Conservation (phyloP, 345 rosid species). For the Abelmoschus esculentus region DNA sequence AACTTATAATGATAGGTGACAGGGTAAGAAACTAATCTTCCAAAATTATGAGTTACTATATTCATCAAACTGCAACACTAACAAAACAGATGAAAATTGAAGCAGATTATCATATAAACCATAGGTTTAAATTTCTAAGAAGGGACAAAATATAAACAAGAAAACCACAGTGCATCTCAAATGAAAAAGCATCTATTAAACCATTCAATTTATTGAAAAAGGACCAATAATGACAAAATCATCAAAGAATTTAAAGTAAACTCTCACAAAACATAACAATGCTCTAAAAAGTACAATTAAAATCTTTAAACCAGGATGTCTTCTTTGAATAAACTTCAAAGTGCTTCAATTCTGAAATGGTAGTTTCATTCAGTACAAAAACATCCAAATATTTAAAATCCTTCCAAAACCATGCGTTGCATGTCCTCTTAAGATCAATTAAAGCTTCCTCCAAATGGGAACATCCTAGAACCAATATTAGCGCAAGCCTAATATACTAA, state of each 20-base stretch:
- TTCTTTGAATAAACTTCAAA: not conserved
- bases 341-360: not conserved
- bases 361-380: not conserved
- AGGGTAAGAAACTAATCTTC: no score
- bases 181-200: not conserved
- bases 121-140: not conserved
- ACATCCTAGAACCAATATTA: not conserved
- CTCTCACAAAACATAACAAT: not conserved
- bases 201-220: not conserved
- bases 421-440: not conserved
- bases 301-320: not conserved
- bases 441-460: not conserved
- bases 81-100: not conserved
- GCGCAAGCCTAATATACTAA: not conserved
- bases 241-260: not conserved
- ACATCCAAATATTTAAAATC: not conserved
- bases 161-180: not conserved
- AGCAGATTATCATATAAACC: not conserved
- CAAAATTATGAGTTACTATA: no score
- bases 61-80: no score
- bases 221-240: not conserved
- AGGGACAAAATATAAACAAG: not conserved
- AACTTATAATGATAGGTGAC: no score
- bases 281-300: not conserved
- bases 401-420: not conserved